phyloP scores from a whole-genome alignment of 1,284 basidiomycete genomes.

The Hymenochaete sp. region DNA sequence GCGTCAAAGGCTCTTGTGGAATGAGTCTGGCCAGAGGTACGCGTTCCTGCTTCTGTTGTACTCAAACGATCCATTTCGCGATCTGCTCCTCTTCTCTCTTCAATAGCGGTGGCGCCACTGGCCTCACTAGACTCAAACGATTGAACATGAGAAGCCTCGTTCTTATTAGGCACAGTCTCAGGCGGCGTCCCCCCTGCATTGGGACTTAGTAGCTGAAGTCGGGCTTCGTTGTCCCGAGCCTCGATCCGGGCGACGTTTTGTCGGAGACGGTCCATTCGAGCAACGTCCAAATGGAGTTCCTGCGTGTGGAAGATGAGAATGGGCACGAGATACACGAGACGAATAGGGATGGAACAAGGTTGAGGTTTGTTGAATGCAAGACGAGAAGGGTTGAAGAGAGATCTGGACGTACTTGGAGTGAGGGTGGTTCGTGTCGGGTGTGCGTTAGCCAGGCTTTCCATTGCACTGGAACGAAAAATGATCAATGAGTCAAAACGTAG shows the following conservation, averaged over 20 bases:
- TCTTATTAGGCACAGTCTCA: too few relatives aligned
- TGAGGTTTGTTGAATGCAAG: too few relatives aligned
- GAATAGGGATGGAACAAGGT: neutral
- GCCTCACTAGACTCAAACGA: too few relatives aligned
- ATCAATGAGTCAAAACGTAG: conserved; percentile 2
- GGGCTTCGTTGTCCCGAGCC: conserved; percentile 19
- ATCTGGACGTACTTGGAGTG: conserved; percentile 19
- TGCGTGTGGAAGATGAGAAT: conserved; percentile 5
- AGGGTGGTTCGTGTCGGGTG: conserved; percentile 22
- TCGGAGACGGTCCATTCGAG: conserved; percentile 20
- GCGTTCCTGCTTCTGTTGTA: neutral
- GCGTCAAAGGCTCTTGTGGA: neutral
- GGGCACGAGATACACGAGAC: neutral
- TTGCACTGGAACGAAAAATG: conserved; percentile 24
- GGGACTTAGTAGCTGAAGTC: conserved; percentile 12
- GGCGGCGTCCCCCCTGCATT: too few relatives aligned
- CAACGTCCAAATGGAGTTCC: conserved; percentile 24
- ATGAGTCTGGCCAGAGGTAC: neutral
- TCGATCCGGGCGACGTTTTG: conserved; percentile 22
- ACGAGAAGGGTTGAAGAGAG: too few relatives aligned
- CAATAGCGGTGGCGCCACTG: too few relatives aligned
- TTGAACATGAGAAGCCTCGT: too few relatives aligned
- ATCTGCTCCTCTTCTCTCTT: neutral
- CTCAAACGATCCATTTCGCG: too few relatives aligned
- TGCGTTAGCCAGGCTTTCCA: conserved; percentile 26